Percentiles rank a stretch among this genome's conserved stretches.
These are phyloP conservation scores for Geopyxis carbonaria DNA, from an alignment of 495 filamentous ascomycete genomes.

Conservation along the genomic window DNA sequence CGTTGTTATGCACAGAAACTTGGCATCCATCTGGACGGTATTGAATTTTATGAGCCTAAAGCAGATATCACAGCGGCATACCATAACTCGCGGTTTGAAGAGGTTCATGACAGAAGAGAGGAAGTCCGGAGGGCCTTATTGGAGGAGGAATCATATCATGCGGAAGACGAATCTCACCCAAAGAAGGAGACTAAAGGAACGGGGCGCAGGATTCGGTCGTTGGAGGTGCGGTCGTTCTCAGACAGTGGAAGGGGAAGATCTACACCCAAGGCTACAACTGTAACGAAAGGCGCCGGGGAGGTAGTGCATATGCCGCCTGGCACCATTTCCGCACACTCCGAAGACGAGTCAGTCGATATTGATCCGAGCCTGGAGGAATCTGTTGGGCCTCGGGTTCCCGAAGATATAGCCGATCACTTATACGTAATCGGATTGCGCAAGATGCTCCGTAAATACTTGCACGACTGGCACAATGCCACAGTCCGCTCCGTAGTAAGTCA, in stretches of 20 bases:
- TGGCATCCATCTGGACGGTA: slow-evolving; percentile 1
- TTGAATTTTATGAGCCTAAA: not conserved
- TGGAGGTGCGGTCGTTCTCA: slow-evolving; percentile 6
- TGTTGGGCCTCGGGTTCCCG: slow-evolving; percentile 11
- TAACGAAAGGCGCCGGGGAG: too few relatives aligned
- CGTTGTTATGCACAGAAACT: not conserved
- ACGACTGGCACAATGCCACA: slow-evolving; percentile 17
- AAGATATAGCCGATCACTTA: slow-evolving; percentile 13
- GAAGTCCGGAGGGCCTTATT: slow-evolving; percentile 5
- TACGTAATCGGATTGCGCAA: slow-evolving; percentile 14
- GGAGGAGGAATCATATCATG: slow-evolving; percentile 14
- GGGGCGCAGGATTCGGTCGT: slow-evolving; percentile 3
- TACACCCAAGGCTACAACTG: too few relatives aligned
- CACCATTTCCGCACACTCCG: too few relatives aligned
- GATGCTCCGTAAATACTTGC: slow-evolving; percentile 14
- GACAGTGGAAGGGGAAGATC: too few relatives aligned
- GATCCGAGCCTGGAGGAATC: too few relatives aligned
- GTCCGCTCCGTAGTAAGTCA: slow-evolving; percentile 17
- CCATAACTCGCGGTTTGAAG: slow-evolving; percentile 18
- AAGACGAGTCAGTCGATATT: too few relatives aligned
- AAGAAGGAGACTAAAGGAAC: slow-evolving; percentile 1
- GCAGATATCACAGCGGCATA: slow-evolving; percentile 4
- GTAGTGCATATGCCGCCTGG: too few relatives aligned
- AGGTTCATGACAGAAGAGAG: slow-evolving; percentile 16
- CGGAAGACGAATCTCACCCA: slow-evolving; percentile 10